A percentile compares a stretch with the other conserved stretches of the same genome.
Evolutionary conservation across 768 basidiomycete species (phyloP).

Genomic region (Russula griseocarnosa): DNA sequence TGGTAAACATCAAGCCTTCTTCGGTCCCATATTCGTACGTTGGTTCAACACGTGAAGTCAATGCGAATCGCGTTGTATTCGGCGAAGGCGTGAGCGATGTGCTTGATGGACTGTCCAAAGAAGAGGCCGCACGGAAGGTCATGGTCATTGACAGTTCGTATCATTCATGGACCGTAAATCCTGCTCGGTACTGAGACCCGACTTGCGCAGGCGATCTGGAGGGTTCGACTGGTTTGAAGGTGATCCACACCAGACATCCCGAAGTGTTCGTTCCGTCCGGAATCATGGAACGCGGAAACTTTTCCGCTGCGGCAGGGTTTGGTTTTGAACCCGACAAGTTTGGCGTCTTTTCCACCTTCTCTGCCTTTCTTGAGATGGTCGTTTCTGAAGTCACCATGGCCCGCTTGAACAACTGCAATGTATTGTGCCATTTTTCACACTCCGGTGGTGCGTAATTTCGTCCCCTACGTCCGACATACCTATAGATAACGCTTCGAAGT

Average conservation of each 20-base stretch:
- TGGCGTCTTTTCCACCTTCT: conserved; percentile 88
- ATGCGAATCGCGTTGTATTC: conserved; percentile 78
- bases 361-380: conserved; percentile 89
- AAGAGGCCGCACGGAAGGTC: conserved; percentile 73
- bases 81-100: conserved; percentile 81
- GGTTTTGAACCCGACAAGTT: conserved; percentile 79
- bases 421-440: conserved; percentile 86
- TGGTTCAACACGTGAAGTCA: conserved; percentile 70
- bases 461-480: background rate
- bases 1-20: conserved; percentile 59
- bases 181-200: conserved; percentile 20
- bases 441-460: conserved; percentile 56
- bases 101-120: conserved; percentile 67
- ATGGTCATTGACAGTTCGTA: conserved; percentile 81
- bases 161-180: background rate
- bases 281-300: conserved; percentile 83
- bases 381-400: conserved; percentile 90
- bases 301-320: conserved; percentile 81
- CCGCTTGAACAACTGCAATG: conserved; percentile 84
- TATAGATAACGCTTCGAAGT: conserved; percentile 15
- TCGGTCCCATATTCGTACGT: conserved; percentile 55
- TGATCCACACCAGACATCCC: conserved; percentile 85
- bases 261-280: conserved; percentile 84
- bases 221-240: conserved; percentile 85
- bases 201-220: conserved; percentile 65